Conservation (phyloP, 441 rosid genomes). For the Populus hybrid region DNA sequence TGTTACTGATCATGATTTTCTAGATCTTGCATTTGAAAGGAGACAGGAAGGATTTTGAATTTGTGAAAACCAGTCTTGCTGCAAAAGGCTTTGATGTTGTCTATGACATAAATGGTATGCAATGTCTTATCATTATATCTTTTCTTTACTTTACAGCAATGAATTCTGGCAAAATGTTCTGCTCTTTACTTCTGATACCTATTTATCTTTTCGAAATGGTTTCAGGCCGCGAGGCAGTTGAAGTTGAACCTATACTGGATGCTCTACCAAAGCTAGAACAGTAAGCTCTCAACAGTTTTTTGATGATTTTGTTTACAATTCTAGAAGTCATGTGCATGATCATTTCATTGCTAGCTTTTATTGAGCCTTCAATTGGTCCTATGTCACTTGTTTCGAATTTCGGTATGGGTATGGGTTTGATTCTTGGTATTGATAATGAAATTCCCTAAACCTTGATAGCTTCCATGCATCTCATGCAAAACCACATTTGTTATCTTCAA, state of each 20-base stretch:
- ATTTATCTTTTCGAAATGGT: slow-evolving; percentile 5
- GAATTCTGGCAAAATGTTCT: neutral
- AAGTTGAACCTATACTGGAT: slow-evolving; percentile 86
- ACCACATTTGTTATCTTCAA: neutral
- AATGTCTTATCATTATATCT: slow-evolving; percentile 1
- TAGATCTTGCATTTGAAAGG: slow-evolving; percentile 93
- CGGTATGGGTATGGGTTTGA: neutral
- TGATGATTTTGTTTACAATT: neutral
- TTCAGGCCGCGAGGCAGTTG: slow-evolving; percentile 86
- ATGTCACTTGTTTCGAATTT: neutral
- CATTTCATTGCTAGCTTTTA: neutral
- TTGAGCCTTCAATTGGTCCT: neutral
- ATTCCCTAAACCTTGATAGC: too few species aligned
- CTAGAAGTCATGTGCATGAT: neutral
- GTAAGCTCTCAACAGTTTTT: slow-evolving; percentile 40
- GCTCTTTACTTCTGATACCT: slow-evolving; percentile 4
- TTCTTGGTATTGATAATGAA: too few species aligned
- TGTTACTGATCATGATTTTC: slow-evolving; percentile 19
- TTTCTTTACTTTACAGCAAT: slow-evolving; percentile 6
- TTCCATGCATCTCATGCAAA: too few species aligned
- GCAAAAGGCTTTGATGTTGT: slow-evolving; percentile 93
- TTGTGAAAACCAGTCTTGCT: slow-evolving; percentile 90
- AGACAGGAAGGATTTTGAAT: slow-evolving; percentile 83
- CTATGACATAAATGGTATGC: slow-evolving; percentile 85
- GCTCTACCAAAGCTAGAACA: slow-evolving; percentile 89